Percentiles rank a stretch among this genome's conserved stretches.
phyloP scores from a whole-genome alignment of 1,284 basidiomycete genomes.

The Exobasidium rhododendri region DNA sequence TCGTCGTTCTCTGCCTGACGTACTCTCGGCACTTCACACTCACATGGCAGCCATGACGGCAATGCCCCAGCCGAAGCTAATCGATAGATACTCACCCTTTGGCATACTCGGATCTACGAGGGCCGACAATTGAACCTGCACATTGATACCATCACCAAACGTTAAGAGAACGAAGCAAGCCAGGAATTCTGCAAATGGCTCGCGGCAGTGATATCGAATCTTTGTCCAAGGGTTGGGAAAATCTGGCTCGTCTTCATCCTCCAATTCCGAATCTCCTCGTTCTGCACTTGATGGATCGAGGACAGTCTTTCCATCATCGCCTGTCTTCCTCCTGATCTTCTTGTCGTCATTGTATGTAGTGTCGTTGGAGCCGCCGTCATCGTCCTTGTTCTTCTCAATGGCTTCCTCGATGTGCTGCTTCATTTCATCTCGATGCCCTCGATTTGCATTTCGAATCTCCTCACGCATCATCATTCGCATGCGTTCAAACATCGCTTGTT shows the following conservation, averaged over 20 bases:
- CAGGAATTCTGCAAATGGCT: slow-evolving; percentile 33
- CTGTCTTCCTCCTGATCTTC: not conserved
- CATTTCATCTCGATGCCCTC: slow-evolving; percentile 30
- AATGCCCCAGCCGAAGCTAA: slow-evolving; percentile 21
- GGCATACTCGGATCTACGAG: slow-evolving; percentile 24
- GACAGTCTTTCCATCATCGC: not conserved
- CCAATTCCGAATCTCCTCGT: not conserved
- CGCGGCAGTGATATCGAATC: slow-evolving; percentile 35
- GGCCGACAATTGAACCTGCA: slow-evolving; percentile 18
- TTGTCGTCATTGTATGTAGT: not conserved
- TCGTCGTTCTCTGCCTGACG: slow-evolving; percentile 58
- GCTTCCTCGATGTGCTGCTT: slow-evolving; percentile 13
- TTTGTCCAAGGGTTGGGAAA: slow-evolving; percentile 42
- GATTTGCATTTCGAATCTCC: slow-evolving; percentile 29
- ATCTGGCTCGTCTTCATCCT: slow-evolving; percentile 21
- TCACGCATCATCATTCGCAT: slow-evolving; percentile 31
- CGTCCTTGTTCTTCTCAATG: slow-evolving; percentile 5
- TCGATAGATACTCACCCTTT: slow-evolving; percentile 27
- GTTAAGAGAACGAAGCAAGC: slow-evolving; percentile 21
- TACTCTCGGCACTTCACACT: slow-evolving; percentile 9
- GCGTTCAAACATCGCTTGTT: slow-evolving; percentile 6
- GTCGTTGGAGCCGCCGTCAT: slow-evolving; percentile 12
- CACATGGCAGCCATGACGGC: slow-evolving; percentile 16
- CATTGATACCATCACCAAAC: slow-evolving; percentile 20
- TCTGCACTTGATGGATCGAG: not conserved